Conservation (phyloP, 345 rosid genomes). For the Bruguiera sexangula region DNA sequence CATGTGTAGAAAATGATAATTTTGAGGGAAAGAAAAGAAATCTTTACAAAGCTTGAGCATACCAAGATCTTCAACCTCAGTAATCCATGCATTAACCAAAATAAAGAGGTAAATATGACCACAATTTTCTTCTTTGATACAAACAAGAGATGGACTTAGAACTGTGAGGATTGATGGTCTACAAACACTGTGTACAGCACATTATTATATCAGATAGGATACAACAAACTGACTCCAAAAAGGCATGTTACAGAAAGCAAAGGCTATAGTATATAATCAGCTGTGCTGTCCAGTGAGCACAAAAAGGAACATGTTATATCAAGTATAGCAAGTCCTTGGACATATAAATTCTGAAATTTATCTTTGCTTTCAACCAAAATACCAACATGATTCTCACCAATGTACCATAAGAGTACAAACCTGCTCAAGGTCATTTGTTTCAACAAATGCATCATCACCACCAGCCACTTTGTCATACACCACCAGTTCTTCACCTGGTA, state of each 20-base stretch:
- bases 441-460: slow-evolving; percentile 46
- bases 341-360: no score
- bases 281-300: no score
- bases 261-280: no score
- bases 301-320: no score
- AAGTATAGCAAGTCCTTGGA: no score
- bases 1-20: no score
- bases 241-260: no score
- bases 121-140: neutral
- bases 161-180: no score
- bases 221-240: neutral
- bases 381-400: neutral
- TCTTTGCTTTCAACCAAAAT: no score
- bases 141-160: neutral
- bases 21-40: no score
- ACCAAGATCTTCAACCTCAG: neutral
- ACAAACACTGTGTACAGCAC: neutral
- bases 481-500: slow-evolving; percentile 43
- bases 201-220: neutral
- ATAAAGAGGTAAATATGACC: neutral
- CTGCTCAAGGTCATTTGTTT: slow-evolving; percentile 56
- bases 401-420: slow-evolving; percentile 28
- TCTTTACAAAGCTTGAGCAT: neutral
- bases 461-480: slow-evolving; percentile 36
- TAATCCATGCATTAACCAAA: neutral